Conservation (phyloP, 1,284 basidiomycete species). For the Microbotryum violaceum region DNA sequence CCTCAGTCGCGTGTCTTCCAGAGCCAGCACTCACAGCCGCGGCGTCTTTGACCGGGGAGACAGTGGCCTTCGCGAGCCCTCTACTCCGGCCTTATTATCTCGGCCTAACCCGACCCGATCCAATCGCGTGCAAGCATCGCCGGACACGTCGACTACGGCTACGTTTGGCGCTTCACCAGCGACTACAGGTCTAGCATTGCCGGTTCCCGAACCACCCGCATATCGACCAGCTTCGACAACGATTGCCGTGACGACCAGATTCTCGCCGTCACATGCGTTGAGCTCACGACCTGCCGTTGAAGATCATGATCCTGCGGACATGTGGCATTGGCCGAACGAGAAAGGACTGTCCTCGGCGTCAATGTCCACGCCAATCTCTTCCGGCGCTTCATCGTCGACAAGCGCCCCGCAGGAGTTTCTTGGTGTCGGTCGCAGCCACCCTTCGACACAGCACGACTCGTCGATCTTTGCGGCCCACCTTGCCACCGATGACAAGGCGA, state of each 20-base stretch:
- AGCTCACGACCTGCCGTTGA: not conserved
- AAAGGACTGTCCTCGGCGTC: slow-evolving; percentile 6
- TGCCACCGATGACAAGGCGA: slow-evolving; percentile 32
- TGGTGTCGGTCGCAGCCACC: not conserved
- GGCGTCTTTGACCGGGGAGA: too few relatives aligned
- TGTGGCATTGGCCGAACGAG: slow-evolving; percentile 30
- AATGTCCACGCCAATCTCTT: not conserved
- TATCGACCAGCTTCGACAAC: slow-evolving; percentile 20
- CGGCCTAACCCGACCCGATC: too few relatives aligned
- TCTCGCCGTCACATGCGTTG: not conserved
- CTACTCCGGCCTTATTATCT: not conserved
- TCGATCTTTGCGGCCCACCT: slow-evolving; percentile 22
- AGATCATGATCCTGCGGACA: not conserved
- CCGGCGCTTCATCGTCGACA: not conserved
- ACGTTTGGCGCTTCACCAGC: slow-evolving; percentile 6
- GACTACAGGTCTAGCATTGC: slow-evolving; percentile 6
- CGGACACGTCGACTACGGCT: not conserved
- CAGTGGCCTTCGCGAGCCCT: too few relatives aligned
- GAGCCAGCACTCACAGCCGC: too few relatives aligned
- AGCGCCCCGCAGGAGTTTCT: not conserved
- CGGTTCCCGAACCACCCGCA: slow-evolving; percentile 26
- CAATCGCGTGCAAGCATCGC: too few relatives aligned
- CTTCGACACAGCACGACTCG: slow-evolving; percentile 5
- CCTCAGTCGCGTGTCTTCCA: too few relatives aligned
- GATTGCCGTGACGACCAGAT: slow-evolving; percentile 10